A percentile compares a stretch with the other conserved stretches of the same genome.
phyloP scores from a whole-genome alignment of 2,329 filamentous ascomycete species.

The Cryphonectria radicalis region DNA sequence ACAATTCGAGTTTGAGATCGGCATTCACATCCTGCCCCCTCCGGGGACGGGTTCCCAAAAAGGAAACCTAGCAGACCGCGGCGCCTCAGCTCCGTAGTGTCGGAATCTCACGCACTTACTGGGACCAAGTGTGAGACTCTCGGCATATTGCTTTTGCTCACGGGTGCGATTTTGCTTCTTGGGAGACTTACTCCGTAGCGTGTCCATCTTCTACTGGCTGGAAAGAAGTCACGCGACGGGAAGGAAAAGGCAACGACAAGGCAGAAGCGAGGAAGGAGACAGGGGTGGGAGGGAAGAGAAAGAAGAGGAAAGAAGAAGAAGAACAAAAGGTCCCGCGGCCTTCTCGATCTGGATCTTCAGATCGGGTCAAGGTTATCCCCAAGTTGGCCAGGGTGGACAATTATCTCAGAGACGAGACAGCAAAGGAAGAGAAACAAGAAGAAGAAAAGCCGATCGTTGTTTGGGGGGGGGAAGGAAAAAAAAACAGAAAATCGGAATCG shows the following conservation, averaged over 20 bases:
- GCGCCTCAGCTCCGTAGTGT: conserved; percentile 26
- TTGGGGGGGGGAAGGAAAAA: background rate
- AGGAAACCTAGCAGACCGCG: conserved; percentile 26
- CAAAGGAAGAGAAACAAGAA: background rate
- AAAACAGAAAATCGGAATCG: background rate
- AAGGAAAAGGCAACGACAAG: background rate
- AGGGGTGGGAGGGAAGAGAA: background rate
- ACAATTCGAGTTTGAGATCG: background rate
- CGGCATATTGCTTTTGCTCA: conserved; percentile 21
- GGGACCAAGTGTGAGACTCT: conserved; percentile 9
- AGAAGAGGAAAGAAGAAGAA: background rate
- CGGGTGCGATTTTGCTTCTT: conserved; percentile 9
- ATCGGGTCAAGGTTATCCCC: background rate
- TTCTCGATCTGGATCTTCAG: background rate
- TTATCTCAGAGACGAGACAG: background rate
- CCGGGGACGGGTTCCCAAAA: conserved; percentile 16
- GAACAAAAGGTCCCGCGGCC: no score
- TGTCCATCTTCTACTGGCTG: background rate
- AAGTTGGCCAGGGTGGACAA: background rate
- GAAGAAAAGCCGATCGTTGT: no score
- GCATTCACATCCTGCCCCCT: background rate
- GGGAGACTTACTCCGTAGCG: conserved; percentile 5
- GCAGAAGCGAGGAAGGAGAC: background rate
- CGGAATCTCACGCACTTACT: conserved; percentile 10
- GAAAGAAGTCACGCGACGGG: conserved; percentile 16